Base-by-base conservation (phyloP, 2,329 filamentous ascomycete genomes). In the Calonectria henricotiae region DNA sequence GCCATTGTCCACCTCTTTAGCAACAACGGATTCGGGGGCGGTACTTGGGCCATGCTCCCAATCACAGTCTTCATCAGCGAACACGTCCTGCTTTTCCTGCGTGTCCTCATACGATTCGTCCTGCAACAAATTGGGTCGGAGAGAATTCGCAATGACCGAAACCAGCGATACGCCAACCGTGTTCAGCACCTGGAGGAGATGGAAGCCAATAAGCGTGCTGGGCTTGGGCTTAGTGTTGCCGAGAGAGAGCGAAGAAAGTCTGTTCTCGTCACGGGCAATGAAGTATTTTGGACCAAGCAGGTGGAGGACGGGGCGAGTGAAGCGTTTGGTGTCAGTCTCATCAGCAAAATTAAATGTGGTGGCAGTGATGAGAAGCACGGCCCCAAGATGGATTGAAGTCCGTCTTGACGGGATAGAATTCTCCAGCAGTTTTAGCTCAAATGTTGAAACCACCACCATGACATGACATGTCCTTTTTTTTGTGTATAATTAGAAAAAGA, bases 1-100 rank as follows among this genome's bases (percentile, higher is more conserved):
- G 91, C 93, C 0, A 88, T 94, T 30, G 91, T 93, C 3, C 93
- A 94, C 79, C 88, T 95, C 78, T 95, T 95, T 80, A 89, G 89
- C 71, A 75, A 71, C 32, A 89, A 90, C 68, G 85, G 88, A 62
- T 85, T 73, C 83, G 88, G 65, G 79, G 85, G 72, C 82, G 87
- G 92, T 71, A 88, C 86, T 67, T 91, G 88, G 79, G 91, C 89
- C 85, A 90, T 88, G 0, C 84, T 95, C 0, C 87, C 94, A 11
- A 85, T 94, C 27, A 89, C 89, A 0, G 90, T 95, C 46, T 92
- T 95, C 79, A 87, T 94, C 78, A 90, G 91, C 67, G 93, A 95
- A 78, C 93, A 95, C 77, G 82, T 91, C 32, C 93, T 93, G 76
- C 86, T 95, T 5, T 80, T 90, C 7, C 83, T 92, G 0, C 88